A percentile compares a stretch with the other conserved stretches of the same genome.
Conservation (phyloP, 1,284 basidiomycete species). For the Puccinia brachypodii region DNA sequence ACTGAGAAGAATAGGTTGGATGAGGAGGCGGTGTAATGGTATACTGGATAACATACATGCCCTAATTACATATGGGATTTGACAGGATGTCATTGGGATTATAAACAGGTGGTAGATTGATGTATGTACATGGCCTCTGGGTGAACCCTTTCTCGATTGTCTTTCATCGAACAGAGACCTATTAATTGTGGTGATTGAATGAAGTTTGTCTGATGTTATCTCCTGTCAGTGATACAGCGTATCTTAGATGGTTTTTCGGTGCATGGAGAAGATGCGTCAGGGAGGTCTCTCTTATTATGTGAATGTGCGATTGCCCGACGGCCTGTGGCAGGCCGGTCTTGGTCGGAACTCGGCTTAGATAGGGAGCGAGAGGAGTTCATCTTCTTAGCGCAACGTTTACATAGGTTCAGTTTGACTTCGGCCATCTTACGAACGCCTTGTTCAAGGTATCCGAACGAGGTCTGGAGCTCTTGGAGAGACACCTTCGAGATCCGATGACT, state of each 20-base stretch:
- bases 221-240: not conserved
- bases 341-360: not conserved
- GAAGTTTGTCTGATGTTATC: not conserved
- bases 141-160: not conserved
- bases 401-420: slow-evolving; percentile 41
- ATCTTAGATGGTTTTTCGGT: slow-evolving; percentile 3
- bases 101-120: not conserved
- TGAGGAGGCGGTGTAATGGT: too few relatives aligned
- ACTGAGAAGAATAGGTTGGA: too few relatives aligned
- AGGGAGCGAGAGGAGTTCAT: slow-evolving; percentile 20
- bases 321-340: not conserved
- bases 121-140: not conserved
- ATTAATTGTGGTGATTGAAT: not conserved
- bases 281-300: not conserved
- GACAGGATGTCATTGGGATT: too few relatives aligned
- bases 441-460: slow-evolving; percentile 42
- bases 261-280: not conserved
- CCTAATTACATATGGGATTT: too few relatives aligned
- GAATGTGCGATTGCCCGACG: not conserved
- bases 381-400: slow-evolving; percentile 37
- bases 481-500: not conserved
- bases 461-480: slow-evolving; percentile 16
- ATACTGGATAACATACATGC: too few relatives aligned
- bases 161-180: not conserved
- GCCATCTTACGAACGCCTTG: slow-evolving; percentile 33